These are phyloP conservation scores for Penicillium salamii DNA, from an alignment of 495 filamentous ascomycete genomes.

Conservation along the genomic window DNA sequence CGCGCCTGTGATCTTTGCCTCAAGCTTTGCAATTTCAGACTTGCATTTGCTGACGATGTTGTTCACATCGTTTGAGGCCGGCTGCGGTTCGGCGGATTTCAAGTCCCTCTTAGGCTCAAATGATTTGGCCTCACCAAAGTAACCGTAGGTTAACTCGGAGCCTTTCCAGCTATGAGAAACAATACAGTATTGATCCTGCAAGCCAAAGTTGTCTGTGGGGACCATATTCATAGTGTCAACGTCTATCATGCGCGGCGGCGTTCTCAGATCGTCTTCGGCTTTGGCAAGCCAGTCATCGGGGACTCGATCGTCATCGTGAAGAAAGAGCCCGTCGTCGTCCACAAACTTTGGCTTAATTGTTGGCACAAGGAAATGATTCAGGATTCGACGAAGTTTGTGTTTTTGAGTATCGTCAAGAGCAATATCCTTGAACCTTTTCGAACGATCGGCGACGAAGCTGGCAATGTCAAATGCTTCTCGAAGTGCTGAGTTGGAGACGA, in stretches of 20 bases:
- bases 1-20: background rate
- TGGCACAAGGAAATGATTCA: constrained; percentile 5
- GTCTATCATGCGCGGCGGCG: constrained; percentile 42
- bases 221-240: constrained; percentile 41
- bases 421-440: constrained; percentile 1
- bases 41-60: background rate
- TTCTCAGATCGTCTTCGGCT: background rate
- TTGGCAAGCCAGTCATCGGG: constrained; percentile 7
- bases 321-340: background rate
- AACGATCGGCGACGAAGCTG: constrained; percentile 1
- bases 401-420: background rate
- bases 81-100: background rate
- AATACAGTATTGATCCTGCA: constrained; percentile 38
- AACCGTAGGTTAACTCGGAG: constrained; percentile 34
- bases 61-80: background rate
- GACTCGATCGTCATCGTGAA: background rate
- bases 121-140: constrained; percentile 19
- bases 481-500: background rate
- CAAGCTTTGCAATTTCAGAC: background rate
- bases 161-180: constrained; percentile 50
- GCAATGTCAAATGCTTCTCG: constrained; percentile 2
- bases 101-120: background rate
- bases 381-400: constrained; percentile 2
- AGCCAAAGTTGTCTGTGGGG: constrained; percentile 20
- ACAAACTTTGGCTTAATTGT: constrained; percentile 3